Conservation (phyloP, 2,329 filamentous ascomycete species). For the Elsinoe arachidis region DNA sequence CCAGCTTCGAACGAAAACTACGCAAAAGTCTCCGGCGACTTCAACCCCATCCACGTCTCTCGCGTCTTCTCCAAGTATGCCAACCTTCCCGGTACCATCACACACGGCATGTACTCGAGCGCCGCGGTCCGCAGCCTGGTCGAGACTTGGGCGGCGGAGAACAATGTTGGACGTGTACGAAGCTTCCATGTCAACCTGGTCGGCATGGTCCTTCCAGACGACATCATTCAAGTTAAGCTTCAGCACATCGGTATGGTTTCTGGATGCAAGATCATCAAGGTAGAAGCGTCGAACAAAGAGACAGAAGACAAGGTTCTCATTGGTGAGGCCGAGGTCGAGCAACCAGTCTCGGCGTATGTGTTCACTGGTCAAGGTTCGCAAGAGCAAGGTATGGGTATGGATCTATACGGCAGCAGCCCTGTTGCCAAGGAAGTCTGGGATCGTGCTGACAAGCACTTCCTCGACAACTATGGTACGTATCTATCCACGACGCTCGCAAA, state of each 20-base stretch:
- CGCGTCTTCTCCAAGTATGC: slow-evolving; percentile 94
- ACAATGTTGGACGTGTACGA: slow-evolving; percentile 92
- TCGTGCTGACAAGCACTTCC: slow-evolving; percentile 91
- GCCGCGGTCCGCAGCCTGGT: slow-evolving; percentile 91
- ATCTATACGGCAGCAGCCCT: slow-evolving; percentile 84
- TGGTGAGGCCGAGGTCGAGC: slow-evolving; percentile 94
- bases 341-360: slow-evolving; percentile 91
- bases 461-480: slow-evolving; percentile 87
- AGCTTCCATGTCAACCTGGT: slow-evolving; percentile 95
- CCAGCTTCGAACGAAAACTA: slow-evolving; percentile 97
- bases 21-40: slow-evolving; percentile 93
- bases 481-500: neutral
- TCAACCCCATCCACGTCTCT: slow-evolving; percentile 97
- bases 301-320: slow-evolving; percentile 93
- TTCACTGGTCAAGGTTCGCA: slow-evolving; percentile 98
- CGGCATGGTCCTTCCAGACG: slow-evolving; percentile 98
- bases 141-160: slow-evolving; percentile 98
- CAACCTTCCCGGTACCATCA: slow-evolving; percentile 92
- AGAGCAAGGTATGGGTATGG: slow-evolving; percentile 99
- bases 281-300: slow-evolving; percentile 91
- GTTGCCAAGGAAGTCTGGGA: slow-evolving; percentile 98
- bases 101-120: slow-evolving; percentile 98
- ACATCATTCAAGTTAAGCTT: slow-evolving; percentile 87
- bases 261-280: slow-evolving; percentile 98
- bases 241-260: slow-evolving; percentile 97